Base-by-base conservation (phyloP, 2,329 filamentous ascomycete genomes). In the Colletotrichum sp. region DNA sequence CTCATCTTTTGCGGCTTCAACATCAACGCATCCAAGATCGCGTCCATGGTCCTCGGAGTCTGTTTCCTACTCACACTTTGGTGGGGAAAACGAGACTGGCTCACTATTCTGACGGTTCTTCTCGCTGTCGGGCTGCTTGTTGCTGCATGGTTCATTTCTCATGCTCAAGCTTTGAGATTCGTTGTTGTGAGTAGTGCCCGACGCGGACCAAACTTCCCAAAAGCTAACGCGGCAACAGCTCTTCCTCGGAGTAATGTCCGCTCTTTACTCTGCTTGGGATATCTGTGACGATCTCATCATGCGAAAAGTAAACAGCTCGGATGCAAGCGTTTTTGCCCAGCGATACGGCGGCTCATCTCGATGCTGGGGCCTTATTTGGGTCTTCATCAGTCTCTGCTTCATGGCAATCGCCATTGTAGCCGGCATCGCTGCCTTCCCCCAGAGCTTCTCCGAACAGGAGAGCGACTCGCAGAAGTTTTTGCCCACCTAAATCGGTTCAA, bases 281-380 rank as follows among this genome's bases (percentile, higher is more conserved):
- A 96, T 96, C 79, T 96, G 94, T 83, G 94, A 96, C 81, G 94
- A 96, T 79, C 87, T 96, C 36, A 95, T 96, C 78, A 86, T 96
- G 6, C 90, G 94, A 74, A 96, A 96, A 85, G 93, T 96, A 67
- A 96, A 96, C 83, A 92, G 90, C 26, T 95, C 94, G 6, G 94
- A 96, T 81, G 94, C 94, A 36, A 94, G 93, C 79, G 93, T 95
- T 34, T 96, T 96, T 79, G 94, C 94, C 9, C 89, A 95, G 84
- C 89, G 92, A 26, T 96, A 96, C 79, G 94, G 94, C 13, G 94
- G 94, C 43, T 95, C 93, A 0, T 95, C 93, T 2, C 93, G 94
- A 81, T 96, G 94, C 87, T 96, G 94, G 94, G 94, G 94, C 10
- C 87, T 96, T 16, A 90, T 95, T 69, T 96, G 94, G 94, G 93